A percentile compares a stretch with the other conserved stretches of the same genome.
phyloP scores from a whole-genome alignment of 352 stramenopile species.

The Halophytophthora polymorphica region DNA sequence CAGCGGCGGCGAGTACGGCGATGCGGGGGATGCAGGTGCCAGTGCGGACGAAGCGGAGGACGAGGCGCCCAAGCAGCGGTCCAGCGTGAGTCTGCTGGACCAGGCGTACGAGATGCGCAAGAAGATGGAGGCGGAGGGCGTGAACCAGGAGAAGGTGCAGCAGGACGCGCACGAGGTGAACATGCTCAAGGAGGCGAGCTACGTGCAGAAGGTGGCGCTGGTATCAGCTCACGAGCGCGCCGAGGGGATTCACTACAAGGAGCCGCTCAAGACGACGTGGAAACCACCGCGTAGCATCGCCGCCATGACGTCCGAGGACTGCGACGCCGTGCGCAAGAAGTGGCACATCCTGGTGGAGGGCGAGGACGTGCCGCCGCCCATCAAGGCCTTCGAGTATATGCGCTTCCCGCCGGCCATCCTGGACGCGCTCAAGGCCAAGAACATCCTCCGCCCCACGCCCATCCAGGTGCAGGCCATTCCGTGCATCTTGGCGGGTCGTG shows the following conservation, averaged over 20 bases:
- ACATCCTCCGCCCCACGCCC: conserved; percentile 95
- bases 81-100: conserved; percentile 73
- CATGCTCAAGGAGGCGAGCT: conserved; percentile 94
- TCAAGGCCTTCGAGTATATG: conserved; percentile 98
- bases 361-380: conserved; percentile 93
- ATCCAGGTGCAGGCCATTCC: conserved; percentile 99
- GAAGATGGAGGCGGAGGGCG: conserved; percentile 60
- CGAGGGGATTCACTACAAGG: conserved; percentile 90
- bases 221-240: conserved; percentile 92
- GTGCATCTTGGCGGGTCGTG: conserved; percentile 93
- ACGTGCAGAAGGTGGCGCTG: conserved; percentile 96
- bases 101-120: conserved; percentile 85
- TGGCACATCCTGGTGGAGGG: conserved; percentile 98
- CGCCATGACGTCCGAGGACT: conserved; percentile 82
- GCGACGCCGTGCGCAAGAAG: conserved; percentile 93
- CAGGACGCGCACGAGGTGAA: conserved; percentile 87
- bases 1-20: conserved; percentile 1
- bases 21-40: conserved; percentile 5
- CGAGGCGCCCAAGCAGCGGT: conserved; percentile 32
- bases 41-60: conserved; percentile 8
- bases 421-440: conserved; percentile 91
- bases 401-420: conserved; percentile 94
- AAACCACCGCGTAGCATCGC: conserved; percentile 83
- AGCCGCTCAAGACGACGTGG: conserved; percentile 92
- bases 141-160: conserved; percentile 78